phyloP scores from a whole-genome alignment of 2,329 filamentous ascomycete genomes.

The Sporothrix protearum region DNA sequence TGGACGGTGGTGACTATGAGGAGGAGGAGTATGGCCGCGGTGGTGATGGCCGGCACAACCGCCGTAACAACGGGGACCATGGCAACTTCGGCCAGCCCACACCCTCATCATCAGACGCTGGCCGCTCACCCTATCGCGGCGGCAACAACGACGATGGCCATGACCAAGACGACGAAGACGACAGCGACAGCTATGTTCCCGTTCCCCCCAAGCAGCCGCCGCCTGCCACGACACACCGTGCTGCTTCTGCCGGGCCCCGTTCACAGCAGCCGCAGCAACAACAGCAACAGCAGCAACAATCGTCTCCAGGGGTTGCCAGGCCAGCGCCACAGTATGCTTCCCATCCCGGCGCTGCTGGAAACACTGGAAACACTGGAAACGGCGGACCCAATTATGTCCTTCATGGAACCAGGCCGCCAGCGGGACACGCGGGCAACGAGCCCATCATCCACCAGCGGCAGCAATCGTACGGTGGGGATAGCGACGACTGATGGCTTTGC shows the following conservation, averaged over 20 bases:
- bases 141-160: neutral
- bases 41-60: neutral
- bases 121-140: neutral
- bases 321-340: neutral
- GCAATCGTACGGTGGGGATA: neutral
- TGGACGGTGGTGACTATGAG: neutral
- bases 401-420: neutral
- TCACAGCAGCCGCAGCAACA: neutral
- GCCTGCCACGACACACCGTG: neutral
- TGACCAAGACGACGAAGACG: neutral
- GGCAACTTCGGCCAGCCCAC: neutral
- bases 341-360: neutral
- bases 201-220: neutral
- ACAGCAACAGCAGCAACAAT: neutral
- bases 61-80: neutral
- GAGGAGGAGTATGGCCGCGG: neutral
- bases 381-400: neutral
- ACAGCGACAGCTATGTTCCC: neutral
- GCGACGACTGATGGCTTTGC: neutral
- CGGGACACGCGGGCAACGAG: neutral
- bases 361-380: neutral
- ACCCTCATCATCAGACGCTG: neutral
- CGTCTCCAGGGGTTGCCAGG: neutral
- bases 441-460: slow-evolving; percentile 1
- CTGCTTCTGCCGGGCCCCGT: too few relatives aligned